Base-by-base conservation (phyloP, 768 basidiomycete genomes). In the Tulasnella sp. region DNA sequence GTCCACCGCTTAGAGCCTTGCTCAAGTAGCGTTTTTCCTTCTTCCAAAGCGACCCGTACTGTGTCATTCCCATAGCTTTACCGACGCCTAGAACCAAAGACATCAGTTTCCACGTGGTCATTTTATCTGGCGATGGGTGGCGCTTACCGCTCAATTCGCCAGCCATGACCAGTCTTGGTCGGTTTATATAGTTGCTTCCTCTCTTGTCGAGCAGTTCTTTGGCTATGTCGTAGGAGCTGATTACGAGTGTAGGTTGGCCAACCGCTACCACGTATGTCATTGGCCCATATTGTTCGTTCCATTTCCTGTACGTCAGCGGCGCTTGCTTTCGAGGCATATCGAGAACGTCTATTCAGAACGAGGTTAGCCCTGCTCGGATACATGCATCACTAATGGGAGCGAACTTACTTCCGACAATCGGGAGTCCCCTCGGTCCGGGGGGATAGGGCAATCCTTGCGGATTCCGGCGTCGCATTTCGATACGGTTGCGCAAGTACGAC, bases 391-490 rank as follows among this genome's bases (percentile, higher is more conserved):
- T 14, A 22, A 19, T 9, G n/a, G 36, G 68, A 19, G 2, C 36
- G 22, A 15, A 40, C 71, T 38, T 12, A 71, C 71, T 88, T 19
- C 89, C 89, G 39, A 89, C 80, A 38, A 89, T 76, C 34, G 88
- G 88, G 25, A 85, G 82, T 12, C 85, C 85, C 68, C 80, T 85
- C 1, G 89, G 89, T 15, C 89, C 89, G 36, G 89, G 89, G 15
- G 85, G 85, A 17, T 38, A 78, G 25, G 70, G 69, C 12, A 68
- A 54, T 15, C 25, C 52, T 54, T 54, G 52, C 19, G 52, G 52
- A n/a, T 54, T 54, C 25, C 52, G 19, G 9, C 52, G 52, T 5
- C 52, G 52, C 52, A 54, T 54, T 8, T 54, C n/a, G 2, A 54
- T 54, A 2, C 52, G 52, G 52, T 54, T 15, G 52, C 52, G 52